Conservation (phyloP, 2,329 filamentous ascomycete species). For the Phialophora expanda region DNA sequence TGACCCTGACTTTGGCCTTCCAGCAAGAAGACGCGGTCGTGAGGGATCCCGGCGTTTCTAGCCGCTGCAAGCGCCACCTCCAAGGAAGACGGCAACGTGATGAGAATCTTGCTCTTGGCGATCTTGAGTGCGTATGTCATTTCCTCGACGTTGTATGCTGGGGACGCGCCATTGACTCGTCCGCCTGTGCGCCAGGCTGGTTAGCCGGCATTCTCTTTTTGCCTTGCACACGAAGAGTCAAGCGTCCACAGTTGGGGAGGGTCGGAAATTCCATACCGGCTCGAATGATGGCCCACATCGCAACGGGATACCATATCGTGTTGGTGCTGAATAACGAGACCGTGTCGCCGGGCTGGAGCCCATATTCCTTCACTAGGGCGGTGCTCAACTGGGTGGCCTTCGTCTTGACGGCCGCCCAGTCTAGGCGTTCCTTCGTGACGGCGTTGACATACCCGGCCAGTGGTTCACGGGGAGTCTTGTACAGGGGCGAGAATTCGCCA, state of each 20-base stretch:
- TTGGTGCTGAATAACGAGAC: slow-evolving; percentile 68
- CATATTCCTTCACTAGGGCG: slow-evolving; percentile 61
- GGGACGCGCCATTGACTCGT: slow-evolving; percentile 66
- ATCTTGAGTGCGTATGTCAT: slow-evolving; percentile 68
- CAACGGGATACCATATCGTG: slow-evolving; percentile 70
- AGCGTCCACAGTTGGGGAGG: neutral
- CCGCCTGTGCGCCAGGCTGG: slow-evolving; percentile 43
- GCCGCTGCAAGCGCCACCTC: slow-evolving; percentile 61
- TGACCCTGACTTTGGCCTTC: slow-evolving; percentile 60
- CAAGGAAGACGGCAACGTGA: slow-evolving; percentile 62
- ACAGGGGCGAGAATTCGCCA: slow-evolving; percentile 54
- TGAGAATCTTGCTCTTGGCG: slow-evolving; percentile 61
- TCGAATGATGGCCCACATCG: slow-evolving; percentile 62
- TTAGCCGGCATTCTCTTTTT: neutral
- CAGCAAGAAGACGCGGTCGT: slow-evolving; percentile 59
- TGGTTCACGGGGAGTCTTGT: slow-evolving; percentile 45
- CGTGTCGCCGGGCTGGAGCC: slow-evolving; percentile 60
- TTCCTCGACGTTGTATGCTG: slow-evolving; percentile 71
- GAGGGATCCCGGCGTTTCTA: slow-evolving; percentile 58
- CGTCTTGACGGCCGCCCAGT: slow-evolving; percentile 62
- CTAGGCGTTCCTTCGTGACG: slow-evolving; percentile 62
- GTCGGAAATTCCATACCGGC: slow-evolving; percentile 45
- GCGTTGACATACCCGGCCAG: slow-evolving; percentile 64
- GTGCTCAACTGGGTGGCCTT: slow-evolving; percentile 65
- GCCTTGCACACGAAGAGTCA: neutral